These are phyloP conservation scores for Aspergillus haitiensis DNA, from an alignment of 495 filamentous ascomycete species.

Conservation along the genomic window DNA sequence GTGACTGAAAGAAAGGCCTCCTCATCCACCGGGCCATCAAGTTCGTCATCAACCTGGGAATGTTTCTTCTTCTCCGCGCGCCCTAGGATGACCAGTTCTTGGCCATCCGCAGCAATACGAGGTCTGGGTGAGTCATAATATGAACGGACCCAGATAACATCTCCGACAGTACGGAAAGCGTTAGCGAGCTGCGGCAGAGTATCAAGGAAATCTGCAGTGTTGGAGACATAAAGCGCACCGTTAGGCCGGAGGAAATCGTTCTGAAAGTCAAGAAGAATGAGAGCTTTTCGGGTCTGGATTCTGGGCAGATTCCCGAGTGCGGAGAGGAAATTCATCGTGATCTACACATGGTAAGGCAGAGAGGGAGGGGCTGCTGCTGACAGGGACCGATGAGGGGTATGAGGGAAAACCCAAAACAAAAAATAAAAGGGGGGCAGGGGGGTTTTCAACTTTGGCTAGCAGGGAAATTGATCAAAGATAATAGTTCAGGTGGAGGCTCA, in stretches of 20 bases:
- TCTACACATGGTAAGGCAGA: slow-evolving; percentile 21
- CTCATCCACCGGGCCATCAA: slow-evolving; percentile 40
- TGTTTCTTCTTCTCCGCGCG: slow-evolving; percentile 16
- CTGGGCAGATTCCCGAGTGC: slow-evolving; percentile 43
- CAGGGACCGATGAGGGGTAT: background rate
- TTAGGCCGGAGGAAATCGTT: slow-evolving; percentile 81
- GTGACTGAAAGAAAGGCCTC: slow-evolving; percentile 64
- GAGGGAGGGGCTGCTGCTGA: background rate
- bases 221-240: slow-evolving; percentile 66
- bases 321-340: slow-evolving; percentile 40
- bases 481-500: too few species aligned
- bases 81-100: slow-evolving; percentile 41
- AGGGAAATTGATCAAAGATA: too few species aligned
- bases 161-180: slow-evolving; percentile 73
- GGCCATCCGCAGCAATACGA: slow-evolving; percentile 46
- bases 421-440: too few species aligned
- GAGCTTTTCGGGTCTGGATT: slow-evolving; percentile 73
- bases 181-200: slow-evolving; percentile 64
- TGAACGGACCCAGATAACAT: slow-evolving; percentile 86
- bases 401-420: background rate
- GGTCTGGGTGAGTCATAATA: slow-evolving; percentile 64
- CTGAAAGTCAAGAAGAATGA: slow-evolving; percentile 84
- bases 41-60: slow-evolving; percentile 23
- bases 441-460: too few species aligned
- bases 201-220: slow-evolving; percentile 65